Percentiles rank a stretch among this genome's conserved stretches.
phyloP scores from a whole-genome alignment of 495 filamentous ascomycete genomes.

The Trichocladium antarcticum region DNA sequence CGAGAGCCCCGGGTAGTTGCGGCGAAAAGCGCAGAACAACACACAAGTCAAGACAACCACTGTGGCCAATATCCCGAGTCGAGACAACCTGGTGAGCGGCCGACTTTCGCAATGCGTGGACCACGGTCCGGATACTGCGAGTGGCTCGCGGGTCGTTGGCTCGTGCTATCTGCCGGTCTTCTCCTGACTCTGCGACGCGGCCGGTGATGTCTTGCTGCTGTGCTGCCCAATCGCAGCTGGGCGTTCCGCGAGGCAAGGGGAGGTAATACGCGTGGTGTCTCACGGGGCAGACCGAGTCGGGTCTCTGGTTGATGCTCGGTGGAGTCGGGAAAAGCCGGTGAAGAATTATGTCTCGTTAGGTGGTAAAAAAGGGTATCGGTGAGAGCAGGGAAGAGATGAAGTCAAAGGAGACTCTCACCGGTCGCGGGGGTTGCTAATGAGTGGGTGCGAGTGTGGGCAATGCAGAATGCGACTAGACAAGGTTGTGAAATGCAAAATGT shows the following conservation, averaged over 20 bases:
- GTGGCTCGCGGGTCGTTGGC: not conserved
- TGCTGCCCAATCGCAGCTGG: slow-evolving; percentile 2
- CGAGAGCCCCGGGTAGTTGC: no score
- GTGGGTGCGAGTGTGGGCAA: slow-evolving; percentile 4
- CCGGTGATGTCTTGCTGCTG: slow-evolving; percentile 2
- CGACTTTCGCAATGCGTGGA: no score
- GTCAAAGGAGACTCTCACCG: slow-evolving; percentile 26
- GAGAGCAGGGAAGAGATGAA: slow-evolving; percentile 21
- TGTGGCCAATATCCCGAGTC: no score
- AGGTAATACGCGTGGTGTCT: slow-evolving; percentile 16
- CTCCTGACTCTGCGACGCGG: not conserved
- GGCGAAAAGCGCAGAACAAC: no score
- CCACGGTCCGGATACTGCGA: no score
- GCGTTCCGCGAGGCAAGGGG: not conserved
- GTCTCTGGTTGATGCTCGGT: slow-evolving; percentile 11
- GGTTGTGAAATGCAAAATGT: not conserved
- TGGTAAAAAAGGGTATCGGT: slow-evolving; percentile 23
- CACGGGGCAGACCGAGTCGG: slow-evolving; percentile 16
- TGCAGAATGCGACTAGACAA: slow-evolving; percentile 6
- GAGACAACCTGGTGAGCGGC: no score
- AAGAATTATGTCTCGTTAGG: slow-evolving; percentile 18
- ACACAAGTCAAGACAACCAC: no score
- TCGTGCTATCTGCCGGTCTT: not conserved
- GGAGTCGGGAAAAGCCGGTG: slow-evolving; percentile 21
- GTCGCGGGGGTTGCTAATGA: slow-evolving; percentile 18